Evolutionary conservation across 768 basidiomycete species (phyloP).

Genomic region (Hypholoma fasciculare): DNA sequence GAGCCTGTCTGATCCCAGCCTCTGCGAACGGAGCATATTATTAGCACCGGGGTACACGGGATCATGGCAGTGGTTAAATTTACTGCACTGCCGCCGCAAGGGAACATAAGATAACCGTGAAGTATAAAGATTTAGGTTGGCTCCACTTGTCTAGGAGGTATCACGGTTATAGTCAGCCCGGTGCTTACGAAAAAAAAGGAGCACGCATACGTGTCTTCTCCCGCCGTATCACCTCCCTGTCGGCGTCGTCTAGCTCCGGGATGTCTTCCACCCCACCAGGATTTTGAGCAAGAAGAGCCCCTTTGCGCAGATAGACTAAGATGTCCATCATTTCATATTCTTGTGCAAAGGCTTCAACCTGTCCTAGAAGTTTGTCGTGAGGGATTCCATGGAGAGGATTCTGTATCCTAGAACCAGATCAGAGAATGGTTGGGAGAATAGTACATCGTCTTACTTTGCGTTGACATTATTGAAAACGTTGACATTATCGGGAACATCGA

Average conservation of each 20-base stretch:
- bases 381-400: constrained; percentile 50
- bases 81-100: constrained; percentile 75
- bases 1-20: constrained; percentile 56
- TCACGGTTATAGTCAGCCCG: neutral
- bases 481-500: constrained; percentile 5
- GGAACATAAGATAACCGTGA: constrained; percentile 50
- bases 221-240: constrained; percentile 32
- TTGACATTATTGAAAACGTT: constrained; percentile 20
- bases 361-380: constrained; percentile 54
- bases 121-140: constrained; percentile 37
- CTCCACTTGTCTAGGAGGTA: constrained; percentile 36
- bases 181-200: neutral
- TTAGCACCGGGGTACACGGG: too few species aligned
- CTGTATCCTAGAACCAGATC: constrained; percentile 27
- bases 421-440: neutral
- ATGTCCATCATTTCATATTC: constrained; percentile 42
- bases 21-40: constrained; percentile 10
- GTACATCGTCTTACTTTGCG: constrained; percentile 16
- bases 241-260: constrained; percentile 30
- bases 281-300: constrained; percentile 71
- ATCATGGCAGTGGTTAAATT: constrained; percentile 5
- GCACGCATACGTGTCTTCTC: constrained; percentile 34
- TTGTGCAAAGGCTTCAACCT: constrained; percentile 61
- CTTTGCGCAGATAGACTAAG: constrained; percentile 51
- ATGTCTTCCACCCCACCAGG: constrained; percentile 43